Evolutionary conservation across 441 rosid genomes (phyloP), one percentile per base, ranked within the genome.

Genomic region (Melastoma candidum): DNA sequence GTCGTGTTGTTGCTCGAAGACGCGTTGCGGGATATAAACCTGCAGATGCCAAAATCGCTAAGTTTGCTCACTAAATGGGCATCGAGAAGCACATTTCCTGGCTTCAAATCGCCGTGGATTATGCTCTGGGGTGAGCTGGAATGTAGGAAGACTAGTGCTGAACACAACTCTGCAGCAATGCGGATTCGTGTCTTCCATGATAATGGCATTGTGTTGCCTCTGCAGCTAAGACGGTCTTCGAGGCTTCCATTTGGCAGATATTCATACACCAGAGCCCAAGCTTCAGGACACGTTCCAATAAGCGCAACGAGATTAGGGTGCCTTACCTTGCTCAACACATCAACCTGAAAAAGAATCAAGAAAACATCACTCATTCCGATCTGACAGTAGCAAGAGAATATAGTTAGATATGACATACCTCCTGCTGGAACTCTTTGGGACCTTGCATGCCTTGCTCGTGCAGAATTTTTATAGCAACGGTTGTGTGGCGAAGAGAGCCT

Each of bases 221-320:
- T 70, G 73, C 97, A 85, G 76, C 63, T 74, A 50, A 93, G 84
- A 62, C 95, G 80, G 60, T 93, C 98, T 74, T 93, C 98, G 52
- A 93, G 96, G 68, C 92, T 86, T 61, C 96, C 98, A 71, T 83
- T 84, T 2, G 88, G 79, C 57, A 83, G 79, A 68, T 78, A 84
- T 72, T 93, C 98, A 2, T 93, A 93, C 58, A 93, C 54, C 14
- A 93, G 98, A 70, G 82, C 61, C 78, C 85, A 86, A 12, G 76
- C 82, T 49, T 93, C 97, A 12, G 97, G 97, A 69, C 97, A 93
- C 55, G 94, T 78, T 70, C 98, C 98, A 57, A 93, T 57, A 3
- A 93, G 84, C 26, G 88, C 81, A 51, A 93, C 80, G 48, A 93
- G 75, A 77, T 93, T 84, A 29, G 96, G 99, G 73, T 93, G 99